phyloP scores from a whole-genome alignment of 208 protist species.

The Trypanosoma boissoni region DNA sequence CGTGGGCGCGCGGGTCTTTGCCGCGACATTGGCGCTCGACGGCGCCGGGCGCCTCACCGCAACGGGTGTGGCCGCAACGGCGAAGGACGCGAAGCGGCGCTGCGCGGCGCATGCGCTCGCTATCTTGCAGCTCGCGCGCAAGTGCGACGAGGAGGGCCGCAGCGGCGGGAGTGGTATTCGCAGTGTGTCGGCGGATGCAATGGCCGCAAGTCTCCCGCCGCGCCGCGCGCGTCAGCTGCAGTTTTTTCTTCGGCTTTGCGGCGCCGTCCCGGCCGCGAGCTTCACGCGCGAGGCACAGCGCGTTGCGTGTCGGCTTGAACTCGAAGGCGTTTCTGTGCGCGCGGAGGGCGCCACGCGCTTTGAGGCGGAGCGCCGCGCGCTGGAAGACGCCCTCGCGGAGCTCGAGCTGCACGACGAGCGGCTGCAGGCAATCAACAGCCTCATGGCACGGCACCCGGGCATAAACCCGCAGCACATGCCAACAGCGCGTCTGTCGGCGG shows the following conservation, averaged over 20 bases:
- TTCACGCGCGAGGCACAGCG: conserved; percentile 28
- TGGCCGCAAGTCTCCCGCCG: conserved; percentile 41
- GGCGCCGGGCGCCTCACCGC: conserved; percentile 30
- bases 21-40: conserved; percentile 53
- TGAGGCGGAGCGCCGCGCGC: conserved; percentile 62
- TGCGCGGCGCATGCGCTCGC: conserved; percentile 67
- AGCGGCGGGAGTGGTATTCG: conserved; percentile 7
- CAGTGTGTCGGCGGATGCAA: conserved; percentile 28
- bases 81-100: conserved; percentile 50
- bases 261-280: conserved; percentile 13
- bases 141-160: conserved; percentile 14
- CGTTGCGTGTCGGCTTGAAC: conserved; percentile 45
- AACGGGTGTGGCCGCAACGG: conserved; percentile 38
- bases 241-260: conserved; percentile 46
- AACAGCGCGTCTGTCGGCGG: conserved; percentile 21
- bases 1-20: conserved; percentile 31
- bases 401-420: conserved; percentile 67
- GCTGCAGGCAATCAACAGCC: conserved; percentile 45
- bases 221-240: conserved; percentile 37
- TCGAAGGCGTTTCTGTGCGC: conserved; percentile 46
- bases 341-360: conserved; percentile 66
- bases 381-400: conserved; percentile 44
- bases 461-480: conserved; percentile 43
- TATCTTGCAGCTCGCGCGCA: conserved; percentile 26
- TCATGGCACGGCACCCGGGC: conserved; percentile 46